Percentiles rank a stretch among this genome's conserved stretches.
Conservation (phyloP, 441 rosid genomes). For the Theobroma grandiflorum region DNA sequence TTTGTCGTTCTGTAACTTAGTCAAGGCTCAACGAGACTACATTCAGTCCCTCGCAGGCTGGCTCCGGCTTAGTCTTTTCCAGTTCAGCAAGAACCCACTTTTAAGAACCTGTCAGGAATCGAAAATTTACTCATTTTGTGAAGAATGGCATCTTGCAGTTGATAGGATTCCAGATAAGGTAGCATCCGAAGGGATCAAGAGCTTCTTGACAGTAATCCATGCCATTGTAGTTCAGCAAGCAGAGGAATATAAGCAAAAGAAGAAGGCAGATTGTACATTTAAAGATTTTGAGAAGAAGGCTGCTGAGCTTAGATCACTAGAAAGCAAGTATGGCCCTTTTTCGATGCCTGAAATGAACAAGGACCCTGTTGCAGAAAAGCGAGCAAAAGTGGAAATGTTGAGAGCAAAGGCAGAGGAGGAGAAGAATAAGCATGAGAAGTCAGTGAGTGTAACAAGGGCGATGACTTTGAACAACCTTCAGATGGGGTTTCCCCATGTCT, state of each 20-base stretch:
- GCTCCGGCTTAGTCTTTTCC: conserved; percentile 91
- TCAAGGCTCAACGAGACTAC: conserved; percentile 83
- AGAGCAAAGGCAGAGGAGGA: conserved; percentile 86
- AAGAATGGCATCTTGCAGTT: conserved; percentile 85
- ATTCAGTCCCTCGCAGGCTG: conserved; percentile 87
- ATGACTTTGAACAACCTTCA: conserved; percentile 88
- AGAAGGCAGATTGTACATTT: conserved; percentile 59
- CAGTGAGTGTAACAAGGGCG: conserved; percentile 71
- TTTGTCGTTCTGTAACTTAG: conserved; percentile 79
- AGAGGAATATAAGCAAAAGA: conserved; percentile 86
- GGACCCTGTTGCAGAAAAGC: conserved; percentile 67
- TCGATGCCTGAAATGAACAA: conserved; percentile 57
- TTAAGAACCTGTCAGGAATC: conserved; percentile 60
- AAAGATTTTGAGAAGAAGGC: conserved; percentile 65
- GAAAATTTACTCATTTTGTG: conserved; percentile 78
- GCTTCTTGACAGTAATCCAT: conserved; percentile 75
- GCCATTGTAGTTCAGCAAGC: conserved; percentile 84
- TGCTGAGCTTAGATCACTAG: conserved; percentile 65
- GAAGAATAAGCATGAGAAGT: conserved; percentile 76
- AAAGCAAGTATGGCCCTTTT: conserved; percentile 76
- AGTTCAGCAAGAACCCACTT: conserved; percentile 72
- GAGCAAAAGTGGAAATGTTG: conserved; percentile 63
- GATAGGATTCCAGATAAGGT: conserved; percentile 92
- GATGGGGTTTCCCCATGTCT: conserved; percentile 90
- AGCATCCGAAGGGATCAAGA: conserved; percentile 93